Evolutionary conservation across 345 rosid genomes (phyloP), one percentile per base, ranked within the genome.

Genomic region (Rhizophora apiculata): DNA sequence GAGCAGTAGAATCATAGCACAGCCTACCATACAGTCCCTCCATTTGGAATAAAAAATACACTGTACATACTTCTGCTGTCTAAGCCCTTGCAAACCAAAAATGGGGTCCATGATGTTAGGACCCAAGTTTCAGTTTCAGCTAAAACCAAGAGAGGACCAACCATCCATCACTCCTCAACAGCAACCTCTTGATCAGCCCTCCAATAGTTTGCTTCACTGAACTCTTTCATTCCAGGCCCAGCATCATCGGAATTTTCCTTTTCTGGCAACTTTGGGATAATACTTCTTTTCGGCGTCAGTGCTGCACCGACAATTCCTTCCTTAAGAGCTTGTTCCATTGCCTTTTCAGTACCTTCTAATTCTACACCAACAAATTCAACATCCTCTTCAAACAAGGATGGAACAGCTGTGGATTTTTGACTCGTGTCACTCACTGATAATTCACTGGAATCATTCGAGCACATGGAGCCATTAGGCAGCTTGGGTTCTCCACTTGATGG

Each of bases 241-340:
- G 74, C 75, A 43, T 83, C 90, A 5, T 81, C 93, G 0, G 84
- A 62, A n/a, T 74, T 86, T 64, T 86, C 94, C 74, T 82, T 86
- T 68, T 84, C 92, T 0, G 81, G 63, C 60, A 68, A 68, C 78
- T 85, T 85, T 4, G 86, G 88, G 51, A 68, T 43, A 6, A 83
- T 68, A 70, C 71, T 87, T 74, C 89, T 82, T 77, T 90, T 95
- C 68, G 90, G 61, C 3, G 94, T 94, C 57, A 92, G 96, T 6
- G 98, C 98, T 79, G 90, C 99, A 43, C 94, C 96, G 20, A 92
- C 97, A 51, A 89, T 95, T 37, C 96, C 97, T 73, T 95, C 94
- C 78, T 89, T 90, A 22, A 90, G 85, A 63, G 97, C 97, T 66
- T 88, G 96, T n/a, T 92, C 96, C 99, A 92, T 95, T 55, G 94